These are phyloP conservation scores for Saccharomycopsis sp. DNA, from an alignment of 805 yeast species.

Conservation along the genomic window DNA sequence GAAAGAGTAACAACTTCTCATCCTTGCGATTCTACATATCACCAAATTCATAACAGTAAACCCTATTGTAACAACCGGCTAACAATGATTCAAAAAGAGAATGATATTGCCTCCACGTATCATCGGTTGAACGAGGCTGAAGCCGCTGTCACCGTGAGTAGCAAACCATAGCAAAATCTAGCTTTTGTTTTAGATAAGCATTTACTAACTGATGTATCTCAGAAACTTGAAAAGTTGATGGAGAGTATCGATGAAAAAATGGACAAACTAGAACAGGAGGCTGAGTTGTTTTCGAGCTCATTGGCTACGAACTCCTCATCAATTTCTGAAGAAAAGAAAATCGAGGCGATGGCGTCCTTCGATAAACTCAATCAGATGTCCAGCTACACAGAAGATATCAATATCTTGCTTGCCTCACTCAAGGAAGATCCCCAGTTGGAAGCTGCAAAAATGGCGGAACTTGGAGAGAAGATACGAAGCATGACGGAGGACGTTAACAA, in stretches of 20 bases:
- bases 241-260: slow-evolving; percentile 60
- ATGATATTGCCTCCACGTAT: slow-evolving; percentile 48
- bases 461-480: not conserved
- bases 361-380: not conserved
- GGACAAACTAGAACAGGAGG: slow-evolving; percentile 48
- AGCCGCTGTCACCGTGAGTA: slow-evolving; percentile 41
- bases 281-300: slow-evolving; percentile 27
- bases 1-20: too few relatives aligned
- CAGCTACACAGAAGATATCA: not conserved
- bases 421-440: not conserved
- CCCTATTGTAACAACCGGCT: slow-evolving; percentile 2
- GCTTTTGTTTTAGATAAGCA: not conserved
- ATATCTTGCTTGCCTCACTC: not conserved
- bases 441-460: not conserved
- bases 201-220: not conserved
- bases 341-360: not conserved
- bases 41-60: too few relatives aligned
- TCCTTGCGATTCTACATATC: too few relatives aligned
- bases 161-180: not conserved
- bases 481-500: slow-evolving; percentile 22
- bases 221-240: slow-evolving; percentile 53
- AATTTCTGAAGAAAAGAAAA: not conserved
- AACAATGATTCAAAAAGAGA: not conserved
- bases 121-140: slow-evolving; percentile 64
- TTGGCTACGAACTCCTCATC: not conserved